Conservation (phyloP, 1,139 yeast species). For the Debaryomyces singareniensis region DNA sequence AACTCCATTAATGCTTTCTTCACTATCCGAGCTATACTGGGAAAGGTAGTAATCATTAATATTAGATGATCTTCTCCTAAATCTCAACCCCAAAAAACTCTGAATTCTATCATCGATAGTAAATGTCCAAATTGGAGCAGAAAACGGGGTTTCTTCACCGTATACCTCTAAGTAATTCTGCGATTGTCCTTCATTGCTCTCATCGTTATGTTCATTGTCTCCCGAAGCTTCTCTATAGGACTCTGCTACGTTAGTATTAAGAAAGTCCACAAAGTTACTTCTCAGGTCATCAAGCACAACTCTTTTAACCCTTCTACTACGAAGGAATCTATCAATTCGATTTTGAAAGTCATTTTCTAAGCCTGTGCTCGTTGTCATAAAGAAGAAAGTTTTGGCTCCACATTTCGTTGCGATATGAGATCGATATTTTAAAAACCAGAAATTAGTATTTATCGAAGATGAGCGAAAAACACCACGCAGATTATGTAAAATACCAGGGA, state of each 20-base stretch:
- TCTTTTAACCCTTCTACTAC: no score
- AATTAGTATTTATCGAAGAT: no score
- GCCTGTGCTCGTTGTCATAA: conserved; percentile 1
- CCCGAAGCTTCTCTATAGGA: not conserved
- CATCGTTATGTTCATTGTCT: not conserved
- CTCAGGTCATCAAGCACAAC: no score
- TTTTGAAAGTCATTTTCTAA: conserved; percentile 1
- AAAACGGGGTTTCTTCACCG: not conserved
- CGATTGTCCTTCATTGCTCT: not conserved
- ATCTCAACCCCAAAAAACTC: not conserved
- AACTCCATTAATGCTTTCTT: not conserved
- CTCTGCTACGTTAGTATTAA: no score
- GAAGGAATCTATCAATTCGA: no score
- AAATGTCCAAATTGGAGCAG: not conserved
- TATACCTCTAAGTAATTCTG: no score
- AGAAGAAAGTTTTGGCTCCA: no score
- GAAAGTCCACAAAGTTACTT: no score
- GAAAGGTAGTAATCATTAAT: not conserved
- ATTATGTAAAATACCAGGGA: conserved; percentile 44
- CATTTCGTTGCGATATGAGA: no score
- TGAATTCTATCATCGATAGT: not conserved
- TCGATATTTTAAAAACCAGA: no score
- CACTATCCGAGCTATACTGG: not conserved
- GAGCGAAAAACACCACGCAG: conserved; percentile 48
- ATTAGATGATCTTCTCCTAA: not conserved